Conservation (phyloP, 352 stramenopile species). For the Globisporangium mamillatum region DNA sequence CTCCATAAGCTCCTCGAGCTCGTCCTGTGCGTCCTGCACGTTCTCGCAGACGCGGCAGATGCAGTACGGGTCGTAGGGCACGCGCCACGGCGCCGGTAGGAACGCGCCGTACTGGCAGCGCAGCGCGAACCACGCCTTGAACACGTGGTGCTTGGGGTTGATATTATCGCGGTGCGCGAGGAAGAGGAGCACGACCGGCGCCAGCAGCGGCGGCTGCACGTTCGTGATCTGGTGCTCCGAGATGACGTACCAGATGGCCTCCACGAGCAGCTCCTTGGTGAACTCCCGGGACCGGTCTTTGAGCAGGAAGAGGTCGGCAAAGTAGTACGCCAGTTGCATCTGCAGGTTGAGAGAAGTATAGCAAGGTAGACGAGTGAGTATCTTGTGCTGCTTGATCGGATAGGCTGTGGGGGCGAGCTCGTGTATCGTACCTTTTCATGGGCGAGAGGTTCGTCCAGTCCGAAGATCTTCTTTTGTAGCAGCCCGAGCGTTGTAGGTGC, state of each 20-base stretch:
- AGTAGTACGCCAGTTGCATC: conserved; percentile 55
- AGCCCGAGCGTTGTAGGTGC: conserved; percentile 38
- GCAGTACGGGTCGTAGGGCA: conserved; percentile 52
- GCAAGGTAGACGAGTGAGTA: not conserved
- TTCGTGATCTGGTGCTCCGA: conserved; percentile 42
- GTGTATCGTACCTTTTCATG: conserved; percentile 9
- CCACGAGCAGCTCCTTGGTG: conserved; percentile 42
- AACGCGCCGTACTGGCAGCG: conserved; percentile 55
- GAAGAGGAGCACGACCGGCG: conserved; percentile 56
- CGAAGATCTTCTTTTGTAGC: conserved; percentile 45
- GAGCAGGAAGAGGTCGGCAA: conserved; percentile 54
- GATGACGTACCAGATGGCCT: conserved; percentile 60
- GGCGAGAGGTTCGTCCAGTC: conserved; percentile 8
- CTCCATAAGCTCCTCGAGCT: conserved; percentile 12
- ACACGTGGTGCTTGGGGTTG: conserved; percentile 46
- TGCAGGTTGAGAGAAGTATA: conserved; percentile 13
- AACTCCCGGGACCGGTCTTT: conserved; percentile 40
- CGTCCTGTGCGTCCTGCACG: conserved; percentile 26
- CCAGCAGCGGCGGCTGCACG: conserved; percentile 43
- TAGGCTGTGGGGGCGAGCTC: too few relatives aligned
- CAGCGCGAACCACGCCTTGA: conserved; percentile 62
- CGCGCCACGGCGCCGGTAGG: conserved; percentile 45
- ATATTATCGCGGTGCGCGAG: conserved; percentile 67
- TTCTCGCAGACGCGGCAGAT: conserved; percentile 61
- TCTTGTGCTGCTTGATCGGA: not conserved